Conservation (phyloP, 768 basidiomycete genomes). For the Leccinum incarnatum region DNA sequence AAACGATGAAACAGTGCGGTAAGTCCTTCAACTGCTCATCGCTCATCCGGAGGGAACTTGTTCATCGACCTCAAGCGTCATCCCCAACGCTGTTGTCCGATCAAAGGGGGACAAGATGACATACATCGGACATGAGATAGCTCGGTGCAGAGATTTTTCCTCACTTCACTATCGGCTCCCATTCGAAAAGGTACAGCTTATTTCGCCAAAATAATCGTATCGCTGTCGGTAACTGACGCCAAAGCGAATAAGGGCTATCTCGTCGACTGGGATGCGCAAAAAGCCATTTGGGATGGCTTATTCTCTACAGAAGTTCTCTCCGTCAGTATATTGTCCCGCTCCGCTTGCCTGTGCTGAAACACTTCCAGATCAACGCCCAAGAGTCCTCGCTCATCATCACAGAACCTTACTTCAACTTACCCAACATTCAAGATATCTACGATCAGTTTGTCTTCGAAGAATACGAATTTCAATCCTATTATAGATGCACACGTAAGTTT, state of each 20-base stretch:
- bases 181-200: conserved; percentile 70
- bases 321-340: conserved; percentile 37
- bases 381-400: conserved; percentile 80
- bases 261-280: conserved; percentile 94
- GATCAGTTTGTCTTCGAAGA: conserved; percentile 97
- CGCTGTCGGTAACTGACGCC: conserved; percentile 11
- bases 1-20: conserved; percentile 29
- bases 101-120: conserved; percentile 81
- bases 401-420: conserved; percentile 92
- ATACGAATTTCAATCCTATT: conserved; percentile 86
- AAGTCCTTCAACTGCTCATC: conserved; percentile 6
- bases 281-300: conserved; percentile 89
- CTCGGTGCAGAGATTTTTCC: conserved; percentile 72
- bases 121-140: conserved; percentile 86
- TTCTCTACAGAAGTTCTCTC: conserved; percentile 72
- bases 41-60: neutral
- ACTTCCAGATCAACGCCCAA: conserved; percentile 63
- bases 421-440: conserved; percentile 87
- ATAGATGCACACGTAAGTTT: conserved; percentile 75
- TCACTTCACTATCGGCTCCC: conserved; percentile 81
- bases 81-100: conserved; percentile 80
- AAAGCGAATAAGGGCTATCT: conserved; percentile 69
- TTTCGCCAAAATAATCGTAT: neutral
- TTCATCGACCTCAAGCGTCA: conserved; percentile 43
- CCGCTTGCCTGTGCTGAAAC: conserved; percentile 7